phyloP scores from a whole-genome alignment of 768 basidiomycete species.

The Lactarius hengduanensis region DNA sequence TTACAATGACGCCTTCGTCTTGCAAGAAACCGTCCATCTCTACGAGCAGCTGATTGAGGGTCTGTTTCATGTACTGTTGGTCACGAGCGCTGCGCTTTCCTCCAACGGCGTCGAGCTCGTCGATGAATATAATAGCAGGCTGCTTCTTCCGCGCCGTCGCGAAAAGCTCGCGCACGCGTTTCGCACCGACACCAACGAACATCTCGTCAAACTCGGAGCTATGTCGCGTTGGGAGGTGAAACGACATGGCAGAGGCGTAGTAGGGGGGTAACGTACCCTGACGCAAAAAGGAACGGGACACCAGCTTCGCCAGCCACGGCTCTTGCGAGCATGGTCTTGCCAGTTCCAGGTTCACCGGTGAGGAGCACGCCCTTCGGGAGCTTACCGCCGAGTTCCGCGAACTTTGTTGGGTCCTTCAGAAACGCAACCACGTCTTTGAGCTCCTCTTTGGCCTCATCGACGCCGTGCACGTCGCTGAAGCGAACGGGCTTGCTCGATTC shows the following conservation, averaged over 20 bases:
- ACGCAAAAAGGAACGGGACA: slow-evolving; percentile 96
- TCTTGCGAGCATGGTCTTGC: slow-evolving; percentile 97
- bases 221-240: slow-evolving; percentile 1
- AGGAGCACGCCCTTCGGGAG: slow-evolving; percentile 91
- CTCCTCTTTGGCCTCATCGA: slow-evolving; percentile 96
- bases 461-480: slow-evolving; percentile 95
- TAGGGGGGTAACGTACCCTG: slow-evolving; percentile 48
- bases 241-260: not conserved
- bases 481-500: slow-evolving; percentile 74
- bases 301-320: slow-evolving; percentile 98
- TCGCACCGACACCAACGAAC: slow-evolving; percentile 94
- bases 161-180: slow-evolving; percentile 93
- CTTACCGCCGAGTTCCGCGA: slow-evolving; percentile 89
- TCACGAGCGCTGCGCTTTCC: slow-evolving; percentile 82
- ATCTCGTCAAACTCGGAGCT: slow-evolving; percentile 97
- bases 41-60: slow-evolving; percentile 92
- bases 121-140: slow-evolving; percentile 98
- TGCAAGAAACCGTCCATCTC: slow-evolving; percentile 98
- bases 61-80: slow-evolving; percentile 90
- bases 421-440: slow-evolving; percentile 94
- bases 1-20: slow-evolving; percentile 90
- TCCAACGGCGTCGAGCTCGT: slow-evolving; percentile 93
- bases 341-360: slow-evolving; percentile 92
- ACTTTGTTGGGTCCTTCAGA: slow-evolving; percentile 88
- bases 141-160: slow-evolving; percentile 91